Evolutionary conservation across 805 yeast species (phyloP).

Genomic region (Saccharomyces cerevisiae): DNA sequence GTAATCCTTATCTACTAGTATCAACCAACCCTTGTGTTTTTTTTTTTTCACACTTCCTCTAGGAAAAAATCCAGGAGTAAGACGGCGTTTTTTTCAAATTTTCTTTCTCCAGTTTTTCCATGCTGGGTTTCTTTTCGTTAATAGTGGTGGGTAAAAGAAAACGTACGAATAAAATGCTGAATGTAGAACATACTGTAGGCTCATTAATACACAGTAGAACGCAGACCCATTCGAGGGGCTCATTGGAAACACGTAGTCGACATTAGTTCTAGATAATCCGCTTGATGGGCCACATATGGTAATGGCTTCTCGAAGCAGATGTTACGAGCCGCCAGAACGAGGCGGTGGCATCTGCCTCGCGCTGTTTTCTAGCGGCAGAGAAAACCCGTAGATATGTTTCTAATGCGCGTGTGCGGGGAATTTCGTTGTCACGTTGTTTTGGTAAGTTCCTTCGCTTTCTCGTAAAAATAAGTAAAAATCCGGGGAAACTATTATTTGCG

Average conservation of each 20-base stretch:
- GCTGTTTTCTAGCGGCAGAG: background rate
- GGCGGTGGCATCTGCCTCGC: background rate
- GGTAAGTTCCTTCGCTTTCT: background rate
- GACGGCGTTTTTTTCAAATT: background rate
- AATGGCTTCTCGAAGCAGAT: background rate
- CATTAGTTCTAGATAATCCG: background rate
- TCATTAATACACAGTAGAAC: background rate
- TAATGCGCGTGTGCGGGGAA: background rate
- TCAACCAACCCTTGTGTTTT: background rate
- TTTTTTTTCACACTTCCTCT: background rate
- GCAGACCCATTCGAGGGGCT: background rate
- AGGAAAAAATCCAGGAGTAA: background rate
- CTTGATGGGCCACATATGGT: background rate
- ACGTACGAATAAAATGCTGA: background rate
- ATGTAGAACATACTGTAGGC: background rate
- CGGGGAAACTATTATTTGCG: background rate
- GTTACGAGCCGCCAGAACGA: background rate
- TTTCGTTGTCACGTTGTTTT: background rate
- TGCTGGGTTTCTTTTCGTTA: background rate
- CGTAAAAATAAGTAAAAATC: background rate
- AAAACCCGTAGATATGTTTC: background rate
- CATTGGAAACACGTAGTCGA: background rate
- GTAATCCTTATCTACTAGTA: background rate
- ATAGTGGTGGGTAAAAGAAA: background rate
- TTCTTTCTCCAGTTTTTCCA: background rate